Percentiles rank a stretch among this genome's conserved stretches.
Evolutionary conservation across 495 filamentous ascomycete species (phyloP).

Genomic region (Bacidia rubella): DNA sequence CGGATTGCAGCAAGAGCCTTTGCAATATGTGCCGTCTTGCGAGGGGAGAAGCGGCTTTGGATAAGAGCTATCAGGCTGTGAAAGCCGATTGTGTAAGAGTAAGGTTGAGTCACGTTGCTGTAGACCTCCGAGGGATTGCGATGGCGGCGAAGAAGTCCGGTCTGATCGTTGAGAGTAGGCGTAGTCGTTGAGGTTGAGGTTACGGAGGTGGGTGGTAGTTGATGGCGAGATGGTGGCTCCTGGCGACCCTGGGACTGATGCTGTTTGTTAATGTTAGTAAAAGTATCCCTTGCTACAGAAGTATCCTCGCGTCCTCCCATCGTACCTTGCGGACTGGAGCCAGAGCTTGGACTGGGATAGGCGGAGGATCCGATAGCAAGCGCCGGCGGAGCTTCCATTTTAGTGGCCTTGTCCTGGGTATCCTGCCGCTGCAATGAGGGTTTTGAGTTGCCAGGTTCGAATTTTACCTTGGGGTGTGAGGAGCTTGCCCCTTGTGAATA

Average conservation of each 20-base stretch:
- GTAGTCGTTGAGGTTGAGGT: conserved; percentile 29
- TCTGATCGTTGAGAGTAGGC: conserved; percentile 30
- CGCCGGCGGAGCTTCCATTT: conserved; percentile 45
- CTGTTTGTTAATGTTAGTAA: conserved; percentile 21
- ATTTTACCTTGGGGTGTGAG: conserved; percentile 2
- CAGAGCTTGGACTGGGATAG: conserved; percentile 47
- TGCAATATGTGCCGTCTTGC: conserved; percentile 63
- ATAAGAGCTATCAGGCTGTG: conserved; percentile 77
- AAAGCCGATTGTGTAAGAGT: conserved; percentile 79
- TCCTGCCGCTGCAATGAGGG: conserved; percentile 12
- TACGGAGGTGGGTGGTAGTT: conserved; percentile 36
- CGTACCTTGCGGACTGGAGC: conserved; percentile 34
- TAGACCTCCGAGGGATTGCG: conserved; percentile 78
- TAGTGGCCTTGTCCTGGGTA: conserved; percentile 23
- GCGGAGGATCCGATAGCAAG: conserved; percentile 61
- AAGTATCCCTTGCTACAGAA: conserved; percentile 9
- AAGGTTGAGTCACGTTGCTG: conserved; percentile 74
- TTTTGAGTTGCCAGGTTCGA: neutral
- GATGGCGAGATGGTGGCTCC: conserved; percentile 32
- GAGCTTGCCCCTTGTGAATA: conserved; percentile 5
- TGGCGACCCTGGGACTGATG: conserved; percentile 20
- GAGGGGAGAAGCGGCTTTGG: conserved; percentile 55
- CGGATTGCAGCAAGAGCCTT: conserved; percentile 79
- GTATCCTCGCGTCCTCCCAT: conserved; percentile 29
- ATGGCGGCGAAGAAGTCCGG: conserved; percentile 38